Base-by-base conservation (phyloP, 257 asterid species). In the Plectranthus barbatus region DNA sequence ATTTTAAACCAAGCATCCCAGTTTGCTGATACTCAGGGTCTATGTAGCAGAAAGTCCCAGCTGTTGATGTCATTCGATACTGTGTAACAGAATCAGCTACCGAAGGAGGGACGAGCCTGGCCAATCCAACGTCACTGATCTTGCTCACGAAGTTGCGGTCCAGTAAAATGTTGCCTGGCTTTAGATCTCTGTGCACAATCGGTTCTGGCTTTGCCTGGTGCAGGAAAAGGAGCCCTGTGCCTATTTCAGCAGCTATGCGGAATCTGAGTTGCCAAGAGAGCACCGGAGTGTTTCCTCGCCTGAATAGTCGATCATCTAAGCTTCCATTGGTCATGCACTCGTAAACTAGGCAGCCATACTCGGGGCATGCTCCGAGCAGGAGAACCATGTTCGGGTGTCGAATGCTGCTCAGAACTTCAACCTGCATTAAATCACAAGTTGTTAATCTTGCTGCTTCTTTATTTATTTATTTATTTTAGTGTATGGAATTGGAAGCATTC, bases 381-480 rank as follows among this genome's bases (percentile, higher is more conserved):
- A 92, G 95, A 42, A 92, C 98, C 98, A 91, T 88, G 86, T 92
- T 92, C 1, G 98, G 98, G 72, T 92, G 98, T 24, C 97, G 74
- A 44, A 88, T 88, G 72, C 88, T 83, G 71, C 97, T 83, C 54
- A 92, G 81, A 68, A 92, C 98, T 77, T 92, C 97, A 67, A 92
- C 86, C 97, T 89, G 77, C 60, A 70, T 68, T 65, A 56, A 15
- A n/a, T n/a, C n/a, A n/a, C n/a, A n/a, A n/a, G n/a, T n/a, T n/a
- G n/a, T n/a, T n/a, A n/a, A n/a, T n/a, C n/a, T n/a, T n/a, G n/a
- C n/a, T n/a, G n/a, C n/a, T n/a, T n/a, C n/a, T n/a, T n/a, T n/a
- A n/a, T n/a, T n/a, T n/a, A n/a, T n/a, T n/a, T n/a, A n/a, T n/a
- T n/a, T n/a, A n/a, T n/a, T n/a, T n/a, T 20, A 37, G 53, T 52